Evolutionary conservation across 306 rosid species (phyloP).

Genomic region (Luffa aegyptiaca): DNA sequence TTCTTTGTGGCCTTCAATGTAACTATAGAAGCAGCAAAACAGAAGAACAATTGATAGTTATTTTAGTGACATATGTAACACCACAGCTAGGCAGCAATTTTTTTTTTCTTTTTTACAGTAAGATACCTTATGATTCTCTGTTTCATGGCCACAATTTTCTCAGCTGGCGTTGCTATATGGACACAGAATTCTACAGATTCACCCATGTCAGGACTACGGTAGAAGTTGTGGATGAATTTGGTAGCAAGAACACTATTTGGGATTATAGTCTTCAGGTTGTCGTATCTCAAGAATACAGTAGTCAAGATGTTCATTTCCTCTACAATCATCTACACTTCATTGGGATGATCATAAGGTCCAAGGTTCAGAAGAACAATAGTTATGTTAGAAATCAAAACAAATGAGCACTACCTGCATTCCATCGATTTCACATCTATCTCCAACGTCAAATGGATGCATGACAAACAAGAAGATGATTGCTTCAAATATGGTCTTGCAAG

Average conservation of each 20-base stretch:
- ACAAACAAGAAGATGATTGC: conserved; percentile 74
- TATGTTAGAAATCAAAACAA: background rate
- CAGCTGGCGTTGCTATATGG: conserved; percentile 67
- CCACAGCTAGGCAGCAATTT: background rate
- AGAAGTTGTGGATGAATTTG: conserved; percentile 56
- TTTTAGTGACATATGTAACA: background rate
- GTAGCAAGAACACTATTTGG: conserved; percentile 76
- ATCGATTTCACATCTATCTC: conserved; percentile 90
- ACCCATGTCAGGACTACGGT: conserved; percentile 92
- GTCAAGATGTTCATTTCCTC: conserved; percentile 98
- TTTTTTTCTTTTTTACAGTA: background rate
- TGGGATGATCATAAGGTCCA: background rate
- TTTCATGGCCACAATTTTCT: conserved; percentile 45
- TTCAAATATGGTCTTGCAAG: conserved; percentile 86
- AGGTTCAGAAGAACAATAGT: background rate
- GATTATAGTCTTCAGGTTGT: conserved; percentile 43
- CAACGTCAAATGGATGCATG: conserved; percentile 93
- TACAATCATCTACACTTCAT: conserved; percentile 59
- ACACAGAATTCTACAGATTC: conserved; percentile 64
- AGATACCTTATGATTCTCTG: conserved; percentile 55
- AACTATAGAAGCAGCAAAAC: conserved; percentile 40
- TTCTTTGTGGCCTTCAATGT: conserved; percentile 66
- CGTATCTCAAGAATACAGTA: conserved; percentile 68
- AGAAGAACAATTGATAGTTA: background rate
- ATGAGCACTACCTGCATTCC: conserved; percentile 47